phyloP scores from a whole-genome alignment of 768 basidiomycete genomes.

The Cystofilobasidium macerans region DNA sequence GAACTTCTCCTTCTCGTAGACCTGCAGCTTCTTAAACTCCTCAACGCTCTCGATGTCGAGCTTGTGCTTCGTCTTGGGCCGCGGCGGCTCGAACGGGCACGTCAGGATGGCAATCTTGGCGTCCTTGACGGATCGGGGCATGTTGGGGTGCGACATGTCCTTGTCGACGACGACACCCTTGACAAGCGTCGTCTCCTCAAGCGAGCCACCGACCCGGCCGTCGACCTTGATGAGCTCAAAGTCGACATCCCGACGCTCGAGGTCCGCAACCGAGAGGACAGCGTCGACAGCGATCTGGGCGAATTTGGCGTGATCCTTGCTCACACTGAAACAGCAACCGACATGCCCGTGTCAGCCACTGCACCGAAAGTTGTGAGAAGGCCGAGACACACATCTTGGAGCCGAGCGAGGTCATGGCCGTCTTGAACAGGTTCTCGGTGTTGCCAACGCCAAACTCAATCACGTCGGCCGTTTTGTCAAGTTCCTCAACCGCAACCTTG shows the following conservation, averaged over 20 bases:
- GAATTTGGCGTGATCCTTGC: conserved; percentile 89
- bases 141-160: conserved; percentile 98
- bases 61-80: conserved; percentile 99
- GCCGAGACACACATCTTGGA: conserved; percentile 88
- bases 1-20: conserved; percentile 94
- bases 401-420: conserved; percentile 89
- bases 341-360: background rate
- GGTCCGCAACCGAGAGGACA: conserved; percentile 85
- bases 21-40: conserved; percentile 86
- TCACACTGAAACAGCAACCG: conserved; percentile 53
- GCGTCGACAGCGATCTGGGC: conserved; percentile 97
- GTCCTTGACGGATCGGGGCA: conserved; percentile 78
- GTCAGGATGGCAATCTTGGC: conserved; percentile 93
- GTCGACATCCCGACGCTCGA: conserved; percentile 84
- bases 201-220: conserved; percentile 93
- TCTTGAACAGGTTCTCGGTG: conserved; percentile 79
- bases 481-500: conserved; percentile 71
- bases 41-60: conserved; percentile 93
- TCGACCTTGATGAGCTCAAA: conserved; percentile 99
- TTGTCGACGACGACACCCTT: conserved; percentile 98
- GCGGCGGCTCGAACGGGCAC: conserved; percentile 96
- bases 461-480: conserved; percentile 80
- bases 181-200: conserved; percentile 89
- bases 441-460: conserved; percentile 73
- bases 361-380: background rate